phyloP scores from a whole-genome alignment of 2,329 filamentous ascomycete species.

The Chaetomiaceae sp. region DNA sequence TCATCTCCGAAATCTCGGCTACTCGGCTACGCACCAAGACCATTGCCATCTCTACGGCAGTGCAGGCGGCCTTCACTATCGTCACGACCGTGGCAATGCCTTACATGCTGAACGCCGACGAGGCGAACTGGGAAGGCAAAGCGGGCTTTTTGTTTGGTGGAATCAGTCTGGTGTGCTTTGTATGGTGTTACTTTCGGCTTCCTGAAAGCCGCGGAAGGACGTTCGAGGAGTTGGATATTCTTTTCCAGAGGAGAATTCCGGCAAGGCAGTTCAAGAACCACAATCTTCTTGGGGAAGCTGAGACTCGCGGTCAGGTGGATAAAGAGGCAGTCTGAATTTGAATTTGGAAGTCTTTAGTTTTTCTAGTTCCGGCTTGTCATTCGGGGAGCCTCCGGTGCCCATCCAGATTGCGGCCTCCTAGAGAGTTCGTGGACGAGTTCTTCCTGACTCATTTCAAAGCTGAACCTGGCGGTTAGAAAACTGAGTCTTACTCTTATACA shows the following conservation, averaged over 20 bases:
- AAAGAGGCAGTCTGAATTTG: background rate
- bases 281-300: background rate
- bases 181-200: constrained; percentile 32
- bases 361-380: no score
- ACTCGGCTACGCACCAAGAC: constrained; percentile 40
- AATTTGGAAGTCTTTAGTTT: no score
- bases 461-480: no score
- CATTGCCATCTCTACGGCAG: constrained; percentile 39
- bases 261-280: constrained; percentile 57
- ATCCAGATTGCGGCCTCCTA: no score
- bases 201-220: constrained; percentile 27
- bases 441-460: no score
- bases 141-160: constrained; percentile 37
- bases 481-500: no score
- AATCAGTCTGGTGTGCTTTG: constrained; percentile 30
- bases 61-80: constrained; percentile 36
- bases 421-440: no score
- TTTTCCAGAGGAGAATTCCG: constrained; percentile 58
- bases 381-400: no score
- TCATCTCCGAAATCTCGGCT: constrained; percentile 47
- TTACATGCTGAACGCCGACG: constrained; percentile 39
- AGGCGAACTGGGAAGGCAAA: constrained; percentile 39
- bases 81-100: constrained; percentile 39
- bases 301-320: background rate
- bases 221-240: constrained; percentile 27